Percentiles rank a stretch among this genome's conserved stretches.
These are phyloP conservation scores for Protomyces arabidopsidicola DNA, from an alignment of 1,139 yeast genomes.

Conservation along the genomic window DNA sequence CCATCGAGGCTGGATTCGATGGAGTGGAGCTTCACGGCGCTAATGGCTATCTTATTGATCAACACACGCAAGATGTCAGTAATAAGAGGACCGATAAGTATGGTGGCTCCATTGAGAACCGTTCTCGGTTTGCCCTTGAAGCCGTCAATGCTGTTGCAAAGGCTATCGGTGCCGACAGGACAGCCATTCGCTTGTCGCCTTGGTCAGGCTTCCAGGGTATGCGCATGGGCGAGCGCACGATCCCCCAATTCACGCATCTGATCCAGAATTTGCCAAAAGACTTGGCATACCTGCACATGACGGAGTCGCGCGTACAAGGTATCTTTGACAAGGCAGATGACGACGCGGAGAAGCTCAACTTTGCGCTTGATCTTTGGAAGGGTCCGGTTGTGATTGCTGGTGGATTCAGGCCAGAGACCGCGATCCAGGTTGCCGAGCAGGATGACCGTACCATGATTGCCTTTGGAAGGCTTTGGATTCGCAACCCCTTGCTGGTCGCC, in stretches of 20 bases:
- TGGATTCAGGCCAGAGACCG: constrained; percentile 36
- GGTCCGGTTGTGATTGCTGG: constrained; percentile 51
- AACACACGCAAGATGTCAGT: constrained; percentile 50
- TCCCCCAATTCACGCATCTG: constrained; percentile 37
- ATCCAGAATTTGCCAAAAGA: constrained; percentile 38
- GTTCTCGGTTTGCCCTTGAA: constrained; percentile 56
- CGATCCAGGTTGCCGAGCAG: constrained; percentile 33
- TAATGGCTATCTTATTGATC: constrained; percentile 65
- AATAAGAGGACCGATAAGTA: constrained; percentile 63
- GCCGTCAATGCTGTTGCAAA: constrained; percentile 47
- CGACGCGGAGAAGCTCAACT: constrained; percentile 37
- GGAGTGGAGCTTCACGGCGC: constrained; percentile 66
- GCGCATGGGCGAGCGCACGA: constrained; percentile 34
- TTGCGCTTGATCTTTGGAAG: constrained; percentile 45
- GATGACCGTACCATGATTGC: constrained; percentile 43
- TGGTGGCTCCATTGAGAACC: constrained; percentile 64
- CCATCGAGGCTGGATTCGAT: constrained; percentile 59
- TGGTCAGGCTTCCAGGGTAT: constrained; percentile 47
- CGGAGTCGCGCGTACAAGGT: constrained; percentile 46
- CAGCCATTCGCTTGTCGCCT: constrained; percentile 61
- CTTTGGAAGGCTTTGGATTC: constrained; percentile 47
- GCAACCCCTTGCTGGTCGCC: constrained; percentile 53
- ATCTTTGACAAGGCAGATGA: constrained; percentile 28
- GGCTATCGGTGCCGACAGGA: constrained; percentile 51
- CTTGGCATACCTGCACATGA: constrained; percentile 52